Percentiles rank a stretch among this genome's conserved stretches.
phyloP scores from a whole-genome alignment of 2,329 filamentous ascomycete species.

The Alternaria sp. region DNA sequence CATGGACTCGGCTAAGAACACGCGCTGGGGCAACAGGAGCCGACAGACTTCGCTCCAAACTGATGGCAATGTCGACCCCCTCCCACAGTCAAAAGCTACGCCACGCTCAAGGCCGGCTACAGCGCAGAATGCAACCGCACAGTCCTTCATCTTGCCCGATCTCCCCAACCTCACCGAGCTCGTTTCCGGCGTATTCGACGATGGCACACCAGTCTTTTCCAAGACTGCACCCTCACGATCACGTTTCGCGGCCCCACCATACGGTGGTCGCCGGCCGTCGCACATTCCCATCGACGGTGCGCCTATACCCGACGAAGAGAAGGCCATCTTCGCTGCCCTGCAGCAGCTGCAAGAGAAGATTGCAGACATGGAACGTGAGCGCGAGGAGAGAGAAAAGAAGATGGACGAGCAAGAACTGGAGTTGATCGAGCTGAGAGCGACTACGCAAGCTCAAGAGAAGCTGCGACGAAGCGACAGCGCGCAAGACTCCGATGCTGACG shows the following conservation, averaged over 20 bases:
- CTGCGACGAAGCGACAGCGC: conserved; percentile 58
- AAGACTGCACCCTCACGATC: conserved; percentile 61
- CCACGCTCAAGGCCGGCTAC: conserved; percentile 51
- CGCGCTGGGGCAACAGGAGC: conserved; percentile 62
- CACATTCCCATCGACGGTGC: conserved; percentile 62
- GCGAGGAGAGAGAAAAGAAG: conserved; percentile 59
- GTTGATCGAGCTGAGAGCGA: conserved; percentile 60
- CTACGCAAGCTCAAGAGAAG: conserved; percentile 55
- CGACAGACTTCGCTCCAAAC: conserved; percentile 54
- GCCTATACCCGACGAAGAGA: conserved; percentile 68
- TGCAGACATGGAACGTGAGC: conserved; percentile 64
- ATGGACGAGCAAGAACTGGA: conserved; percentile 62
- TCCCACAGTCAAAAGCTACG: conserved; percentile 31
- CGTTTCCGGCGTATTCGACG: conserved; percentile 65
- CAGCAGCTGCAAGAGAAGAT: conserved; percentile 67
- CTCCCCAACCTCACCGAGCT: conserved; percentile 69
- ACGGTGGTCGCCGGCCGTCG: conserved; percentile 40
- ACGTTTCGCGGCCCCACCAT: conserved; percentile 61
- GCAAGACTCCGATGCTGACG: conserved; percentile 57
- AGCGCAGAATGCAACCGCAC: conserved; percentile 61
- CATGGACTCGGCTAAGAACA: conserved; percentile 56
- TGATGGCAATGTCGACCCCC: conserved; percentile 38
- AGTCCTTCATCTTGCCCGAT: conserved; percentile 69
- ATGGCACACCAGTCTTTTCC: conserved; percentile 65
- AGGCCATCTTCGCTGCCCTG: conserved; percentile 68